Conservation (phyloP, 225 moss, liverwort and hornwort genomes). For the Pseudoscleropodium purum region DNA sequence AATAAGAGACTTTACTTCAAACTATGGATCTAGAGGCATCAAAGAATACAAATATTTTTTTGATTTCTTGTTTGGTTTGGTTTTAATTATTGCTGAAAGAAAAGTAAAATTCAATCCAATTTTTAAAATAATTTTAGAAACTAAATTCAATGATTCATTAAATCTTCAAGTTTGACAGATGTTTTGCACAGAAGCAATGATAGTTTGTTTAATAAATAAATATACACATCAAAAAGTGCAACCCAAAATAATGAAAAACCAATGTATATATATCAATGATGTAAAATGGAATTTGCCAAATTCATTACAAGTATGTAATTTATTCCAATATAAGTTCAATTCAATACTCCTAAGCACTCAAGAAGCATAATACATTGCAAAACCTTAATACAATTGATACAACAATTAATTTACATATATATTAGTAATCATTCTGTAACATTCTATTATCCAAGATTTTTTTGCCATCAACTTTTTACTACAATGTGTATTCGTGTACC, state of each 20-base stretch:
- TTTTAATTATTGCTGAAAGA: not conserved
- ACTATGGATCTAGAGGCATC: not conserved
- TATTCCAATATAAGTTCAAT: not conserved
- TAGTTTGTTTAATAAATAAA: not conserved
- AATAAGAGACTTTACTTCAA: not conserved
- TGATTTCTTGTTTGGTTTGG: not conserved
- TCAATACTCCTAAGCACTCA: not conserved
- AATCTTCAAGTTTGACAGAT: not conserved
- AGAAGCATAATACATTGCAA: not conserved
- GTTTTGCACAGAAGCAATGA: not conserved
- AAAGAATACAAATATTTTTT: not conserved
- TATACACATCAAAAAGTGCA: accelerated
- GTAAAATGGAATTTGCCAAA: accelerated
- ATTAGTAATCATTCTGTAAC: not conserved
- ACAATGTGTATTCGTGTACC: accelerated
- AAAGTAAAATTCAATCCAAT: not conserved
- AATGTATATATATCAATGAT: not conserved
- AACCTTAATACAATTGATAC: not conserved
- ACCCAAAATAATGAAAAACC: not conserved
- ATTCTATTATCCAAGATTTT: not conserved
- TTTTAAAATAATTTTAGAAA: not conserved
- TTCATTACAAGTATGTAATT: not conserved
- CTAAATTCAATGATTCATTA: not conserved
- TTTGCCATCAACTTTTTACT: not conserved
- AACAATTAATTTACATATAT: not conserved